Conservation (phyloP, 179 eudicot genomes). For the Drosera spatulata region DNA sequence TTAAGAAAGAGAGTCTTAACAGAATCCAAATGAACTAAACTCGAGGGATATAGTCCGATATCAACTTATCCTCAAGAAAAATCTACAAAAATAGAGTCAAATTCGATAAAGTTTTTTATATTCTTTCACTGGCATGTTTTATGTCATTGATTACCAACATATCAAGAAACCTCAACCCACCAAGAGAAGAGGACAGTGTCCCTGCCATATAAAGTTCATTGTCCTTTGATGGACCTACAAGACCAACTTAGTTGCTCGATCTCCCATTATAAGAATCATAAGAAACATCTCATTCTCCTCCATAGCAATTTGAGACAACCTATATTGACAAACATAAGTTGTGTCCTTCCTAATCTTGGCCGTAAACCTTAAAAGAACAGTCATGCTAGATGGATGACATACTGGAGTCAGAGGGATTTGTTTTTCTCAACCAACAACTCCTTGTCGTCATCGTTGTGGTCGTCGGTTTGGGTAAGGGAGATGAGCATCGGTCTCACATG, state of each 20-base stretch:
- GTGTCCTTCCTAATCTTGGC: slow-evolving; percentile 51
- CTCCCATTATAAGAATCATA: too few species aligned
- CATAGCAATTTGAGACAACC: slow-evolving; percentile 62
- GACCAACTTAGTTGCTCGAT: slow-evolving; percentile 44
- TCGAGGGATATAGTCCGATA: slow-evolving; percentile 49
- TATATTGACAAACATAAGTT: slow-evolving; percentile 52
- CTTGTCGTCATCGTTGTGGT: too few species aligned
- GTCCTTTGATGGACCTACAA: slow-evolving; percentile 32
- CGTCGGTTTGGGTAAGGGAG: too few species aligned
- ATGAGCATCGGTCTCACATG: too few species aligned
- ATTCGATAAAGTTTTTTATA: slow-evolving; percentile 39
- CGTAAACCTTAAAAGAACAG: slow-evolving; percentile 63
- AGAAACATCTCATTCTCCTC: slow-evolving; percentile 85
- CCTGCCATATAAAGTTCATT: slow-evolving; percentile 52
- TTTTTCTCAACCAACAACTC: too few species aligned
- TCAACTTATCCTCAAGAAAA: slow-evolving; percentile 60
- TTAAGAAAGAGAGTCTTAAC: slow-evolving; percentile 45
- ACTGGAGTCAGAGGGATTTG: slow-evolving; percentile 2
- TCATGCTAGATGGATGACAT: slow-evolving; percentile 47
- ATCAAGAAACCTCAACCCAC: slow-evolving; percentile 45
- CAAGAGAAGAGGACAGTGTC: slow-evolving; percentile 50
- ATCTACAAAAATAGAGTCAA: slow-evolving; percentile 49
- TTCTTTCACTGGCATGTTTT: slow-evolving; percentile 43
- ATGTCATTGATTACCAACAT: slow-evolving; percentile 61
- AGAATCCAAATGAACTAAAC: slow-evolving; percentile 34